Evolutionary conservation across 345 rosid genomes (phyloP).

Genomic region (Pistacia atlantica): DNA sequence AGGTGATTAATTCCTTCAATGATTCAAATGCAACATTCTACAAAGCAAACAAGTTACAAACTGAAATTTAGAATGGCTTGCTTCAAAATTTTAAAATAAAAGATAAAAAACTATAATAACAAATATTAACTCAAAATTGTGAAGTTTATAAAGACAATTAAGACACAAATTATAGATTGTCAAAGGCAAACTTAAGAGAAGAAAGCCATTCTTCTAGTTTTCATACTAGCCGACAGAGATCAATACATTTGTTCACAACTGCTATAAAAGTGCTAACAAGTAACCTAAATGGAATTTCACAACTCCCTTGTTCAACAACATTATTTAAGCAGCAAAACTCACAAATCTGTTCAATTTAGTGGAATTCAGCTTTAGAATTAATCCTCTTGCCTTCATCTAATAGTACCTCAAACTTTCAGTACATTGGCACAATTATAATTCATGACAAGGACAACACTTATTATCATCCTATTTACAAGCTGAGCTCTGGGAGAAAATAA

Average conservation of each 20-base stretch:
- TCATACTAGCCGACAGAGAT: neutral
- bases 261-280: neutral
- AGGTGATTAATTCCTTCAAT: constrained; percentile 55
- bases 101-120: constrained; percentile 6
- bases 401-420: neutral
- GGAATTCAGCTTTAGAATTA: neutral
- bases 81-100: constrained; percentile 2
- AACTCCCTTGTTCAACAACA: neutral
- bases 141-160: neutral
- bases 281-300: neutral
- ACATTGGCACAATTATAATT: neutral
- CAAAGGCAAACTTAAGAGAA: neutral
- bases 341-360: neutral
- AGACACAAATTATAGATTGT: neutral
- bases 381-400: neutral
- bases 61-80: neutral
- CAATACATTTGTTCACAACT: neutral
- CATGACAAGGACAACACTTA: neutral
- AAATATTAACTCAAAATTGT: neutral
- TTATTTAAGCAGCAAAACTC: constrained; percentile 4
- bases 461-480: neutral
- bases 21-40: constrained; percentile 82
- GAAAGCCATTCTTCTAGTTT: neutral
- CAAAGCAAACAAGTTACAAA: constrained; percentile 29
- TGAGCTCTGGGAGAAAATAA: neutral